Base-by-base conservation (phyloP, 768 basidiomycete genomes). In the Collybia nuda region DNA sequence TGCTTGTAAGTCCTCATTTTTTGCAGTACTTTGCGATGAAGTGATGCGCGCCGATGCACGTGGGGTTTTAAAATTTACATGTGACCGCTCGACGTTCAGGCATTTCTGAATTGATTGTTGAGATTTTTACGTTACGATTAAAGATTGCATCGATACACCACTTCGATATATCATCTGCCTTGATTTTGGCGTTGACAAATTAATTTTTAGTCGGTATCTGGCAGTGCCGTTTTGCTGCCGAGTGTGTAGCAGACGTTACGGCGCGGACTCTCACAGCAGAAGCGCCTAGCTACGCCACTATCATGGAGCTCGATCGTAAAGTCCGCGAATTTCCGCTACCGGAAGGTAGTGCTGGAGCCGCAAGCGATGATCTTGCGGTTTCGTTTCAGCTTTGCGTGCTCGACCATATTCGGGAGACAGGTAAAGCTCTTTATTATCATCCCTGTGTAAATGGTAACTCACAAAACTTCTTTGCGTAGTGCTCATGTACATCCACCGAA, bases 281-380 rank as follows among this genome's bases (percentile, higher is more conserved):
- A 52, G 70, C 84, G 2, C 86, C 86, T 0, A 79, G 74, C 22
- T 86, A 86, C 54, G 65, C 76, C 0, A 83, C 81, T 3, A 80
- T 86, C 53, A 79, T 85, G 77, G 85, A 85, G 42, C 74, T 86
- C 2, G 85, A 86, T 65, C 73, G 74, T 17, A 85, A 81, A 67
- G 80, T 90, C 14, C 80, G 83, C 47, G 84, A 89, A 53, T 85
- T 83, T 50, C 56, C 61, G 2, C 28, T 60, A 6, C 58, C 56
- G 1, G 58, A 57, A 9, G 60, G 46, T 21, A 50, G 55, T 40
- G 41, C 37, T n/a, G 40, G 39, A 18, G 24, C 37, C 11, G 44
- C 28, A 24, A 47, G 35, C 18, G 52, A 43, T 15, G 68, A 75
- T 43, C 58, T 79, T 21, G 71, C 67, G 6, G 9, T 32, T 11